Percentiles rank a stretch among this genome's conserved stretches.
phyloP scores from a whole-genome alignment of 805 yeast genomes.

The Tetrapisispora fleetii region DNA sequence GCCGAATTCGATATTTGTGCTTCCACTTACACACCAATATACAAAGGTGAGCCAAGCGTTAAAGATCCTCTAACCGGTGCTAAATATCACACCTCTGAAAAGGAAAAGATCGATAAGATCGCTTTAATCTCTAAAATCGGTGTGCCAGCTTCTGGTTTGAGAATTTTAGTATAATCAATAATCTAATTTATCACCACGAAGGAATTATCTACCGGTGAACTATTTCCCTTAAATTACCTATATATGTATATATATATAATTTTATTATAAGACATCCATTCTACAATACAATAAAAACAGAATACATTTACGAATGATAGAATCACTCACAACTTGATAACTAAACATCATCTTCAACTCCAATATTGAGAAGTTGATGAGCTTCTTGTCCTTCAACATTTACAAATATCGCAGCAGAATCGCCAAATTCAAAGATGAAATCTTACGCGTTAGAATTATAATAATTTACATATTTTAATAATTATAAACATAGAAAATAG shows the following conservation, averaged over 20 bases:
- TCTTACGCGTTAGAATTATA: too few species aligned
- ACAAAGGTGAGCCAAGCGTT: slow-evolving; percentile 57
- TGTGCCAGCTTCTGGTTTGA: slow-evolving; percentile 84
- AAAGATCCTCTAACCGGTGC: slow-evolving; percentile 86
- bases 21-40: slow-evolving; percentile 78
- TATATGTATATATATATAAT: not conserved
- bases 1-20: slow-evolving; percentile 90
- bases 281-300: too few species aligned
- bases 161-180: slow-evolving; percentile 30
- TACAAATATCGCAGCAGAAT: too few species aligned
- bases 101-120: slow-evolving; percentile 70
- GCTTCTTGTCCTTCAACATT: too few species aligned
- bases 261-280: not conserved
- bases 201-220: not conserved
- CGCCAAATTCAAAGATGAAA: too few species aligned
- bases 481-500: too few species aligned
- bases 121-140: slow-evolving; percentile 76
- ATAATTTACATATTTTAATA: too few species aligned
- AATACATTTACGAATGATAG: too few species aligned
- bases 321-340: too few species aligned
- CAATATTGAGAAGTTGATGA: too few species aligned
- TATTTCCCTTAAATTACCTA: not conserved
- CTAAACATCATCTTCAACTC: too few species aligned
- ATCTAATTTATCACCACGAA: too few species aligned
- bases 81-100: slow-evolving; percentile 62